Percentiles rank a stretch among this genome's conserved stretches.
Conservation (phyloP, 2,329 filamentous ascomycete genomes). For the Apiospora pterosperma region DNA sequence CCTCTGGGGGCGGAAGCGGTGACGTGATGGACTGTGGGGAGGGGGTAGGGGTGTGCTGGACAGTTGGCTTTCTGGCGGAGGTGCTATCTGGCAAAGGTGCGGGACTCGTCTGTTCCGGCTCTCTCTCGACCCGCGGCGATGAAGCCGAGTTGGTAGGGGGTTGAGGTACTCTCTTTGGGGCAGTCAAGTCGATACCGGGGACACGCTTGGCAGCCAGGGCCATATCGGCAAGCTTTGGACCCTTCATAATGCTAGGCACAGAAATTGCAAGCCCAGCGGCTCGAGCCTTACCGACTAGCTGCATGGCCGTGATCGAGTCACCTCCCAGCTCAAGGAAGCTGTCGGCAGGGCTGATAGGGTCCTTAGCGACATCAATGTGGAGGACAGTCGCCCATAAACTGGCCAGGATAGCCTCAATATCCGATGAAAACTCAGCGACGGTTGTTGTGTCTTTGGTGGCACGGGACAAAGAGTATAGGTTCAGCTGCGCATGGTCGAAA, state of each 20-base stretch:
- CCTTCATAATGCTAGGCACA: slow-evolving; percentile 19
- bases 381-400: background rate
- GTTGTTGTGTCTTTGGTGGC: background rate
- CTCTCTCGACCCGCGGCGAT: background rate
- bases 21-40: background rate
- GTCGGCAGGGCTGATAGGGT: background rate
- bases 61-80: background rate
- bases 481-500: background rate
- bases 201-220: slow-evolving; percentile 4
- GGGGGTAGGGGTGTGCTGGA: background rate
- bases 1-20: background rate
- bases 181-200: background rate
- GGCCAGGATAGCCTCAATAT: background rate
- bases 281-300: background rate
- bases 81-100: background rate
- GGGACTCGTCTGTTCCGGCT: background rate
- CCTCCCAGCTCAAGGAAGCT: background rate
- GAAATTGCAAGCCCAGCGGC: slow-evolving; percentile 40
- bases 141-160: background rate
- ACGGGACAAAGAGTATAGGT: background rate
- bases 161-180: background rate
- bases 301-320: background rate
- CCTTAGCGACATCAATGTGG: background rate
- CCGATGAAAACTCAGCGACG: background rate
- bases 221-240: slow-evolving; percentile 15